A percentile compares a stretch with the other conserved stretches of the same genome.
phyloP scores from a whole-genome alignment of 768 basidiomycete species.

The Agaricus subrufescens region DNA sequence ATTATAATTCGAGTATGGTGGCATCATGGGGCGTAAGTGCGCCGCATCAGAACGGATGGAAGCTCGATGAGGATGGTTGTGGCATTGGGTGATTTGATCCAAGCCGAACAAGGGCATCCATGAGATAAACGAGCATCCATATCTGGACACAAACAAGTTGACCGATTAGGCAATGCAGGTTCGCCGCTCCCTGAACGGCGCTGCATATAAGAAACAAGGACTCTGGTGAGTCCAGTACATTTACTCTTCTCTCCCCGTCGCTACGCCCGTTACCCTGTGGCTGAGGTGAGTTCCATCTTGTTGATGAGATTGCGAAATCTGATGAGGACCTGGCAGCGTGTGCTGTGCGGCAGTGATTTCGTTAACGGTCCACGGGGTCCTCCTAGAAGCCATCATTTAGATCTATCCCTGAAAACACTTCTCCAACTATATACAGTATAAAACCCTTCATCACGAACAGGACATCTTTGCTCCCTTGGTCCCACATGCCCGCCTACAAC shows the following conservation, averaged over 20 bases:
- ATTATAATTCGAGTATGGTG: background rate
- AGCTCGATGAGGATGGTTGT: background rate
- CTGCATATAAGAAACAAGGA: conserved; percentile 6
- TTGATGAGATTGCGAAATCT: background rate
- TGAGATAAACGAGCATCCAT: conserved; percentile 6
- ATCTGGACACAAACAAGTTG: conserved; percentile 5
- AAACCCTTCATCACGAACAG: background rate
- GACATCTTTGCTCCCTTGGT: background rate
- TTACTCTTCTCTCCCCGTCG: background rate
- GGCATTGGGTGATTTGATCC: background rate
- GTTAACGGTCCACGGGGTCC: conserved; percentile 5
- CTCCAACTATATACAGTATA: background rate
- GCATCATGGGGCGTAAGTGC: conserved; percentile 1
- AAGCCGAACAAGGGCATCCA: background rate
- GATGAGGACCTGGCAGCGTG: conserved; percentile 1
- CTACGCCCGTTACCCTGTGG: background rate
- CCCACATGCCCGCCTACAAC: conserved; percentile 5
- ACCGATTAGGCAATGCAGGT: background rate
- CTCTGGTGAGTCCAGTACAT: background rate
- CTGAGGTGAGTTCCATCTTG: conserved; percentile 4
- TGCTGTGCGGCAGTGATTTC: background rate
- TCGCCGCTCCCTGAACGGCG: background rate
- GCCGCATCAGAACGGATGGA: conserved; percentile 3
- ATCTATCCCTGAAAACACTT: background rate
- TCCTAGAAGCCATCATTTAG: background rate